Conservation (phyloP, 768 basidiomycete genomes). For the Boletus speciosus region DNA sequence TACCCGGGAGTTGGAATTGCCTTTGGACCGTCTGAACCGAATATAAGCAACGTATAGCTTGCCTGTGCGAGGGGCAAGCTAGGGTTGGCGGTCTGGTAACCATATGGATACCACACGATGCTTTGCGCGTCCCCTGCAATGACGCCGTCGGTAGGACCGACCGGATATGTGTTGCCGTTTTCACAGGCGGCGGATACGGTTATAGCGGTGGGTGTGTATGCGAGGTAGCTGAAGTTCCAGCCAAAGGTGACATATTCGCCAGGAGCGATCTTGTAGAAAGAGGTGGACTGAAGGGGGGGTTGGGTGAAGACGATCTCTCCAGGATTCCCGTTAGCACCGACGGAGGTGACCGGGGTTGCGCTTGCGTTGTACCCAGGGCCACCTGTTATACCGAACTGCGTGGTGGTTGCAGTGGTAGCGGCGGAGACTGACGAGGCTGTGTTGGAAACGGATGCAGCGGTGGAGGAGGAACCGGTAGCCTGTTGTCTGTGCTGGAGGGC, state of each 20-base stretch:
- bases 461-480: neutral
- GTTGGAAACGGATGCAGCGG: slow-evolving; percentile 1
- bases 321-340: slow-evolving; percentile 37
- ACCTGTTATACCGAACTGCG: slow-evolving; percentile 22
- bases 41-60: slow-evolving; percentile 57
- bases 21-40: slow-evolving; percentile 51
- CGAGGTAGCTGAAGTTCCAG: slow-evolving; percentile 68
- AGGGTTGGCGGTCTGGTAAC: slow-evolving; percentile 47
- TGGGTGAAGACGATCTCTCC: slow-evolving; percentile 52
- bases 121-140: slow-evolving; percentile 49
- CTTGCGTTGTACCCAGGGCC: slow-evolving; percentile 25
- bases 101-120: slow-evolving; percentile 59
- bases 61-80: slow-evolving; percentile 57
- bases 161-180: slow-evolving; percentile 66
- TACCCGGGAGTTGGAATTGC: slow-evolving; percentile 47
- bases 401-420: neutral
- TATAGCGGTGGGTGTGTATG: slow-evolving; percentile 47
- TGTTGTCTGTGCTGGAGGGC: slow-evolving; percentile 27
- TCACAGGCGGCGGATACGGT: slow-evolving; percentile 64
- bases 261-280: slow-evolving; percentile 64
- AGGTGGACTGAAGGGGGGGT: slow-evolving; percentile 55
- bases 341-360: slow-evolving; percentile 15
- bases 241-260: slow-evolving; percentile 60
- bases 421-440: neutral
- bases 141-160: slow-evolving; percentile 54